Evolutionary conservation across 2,329 filamentous ascomycete species (phyloP).

Genomic region (Colletotrichum abscissum): DNA sequence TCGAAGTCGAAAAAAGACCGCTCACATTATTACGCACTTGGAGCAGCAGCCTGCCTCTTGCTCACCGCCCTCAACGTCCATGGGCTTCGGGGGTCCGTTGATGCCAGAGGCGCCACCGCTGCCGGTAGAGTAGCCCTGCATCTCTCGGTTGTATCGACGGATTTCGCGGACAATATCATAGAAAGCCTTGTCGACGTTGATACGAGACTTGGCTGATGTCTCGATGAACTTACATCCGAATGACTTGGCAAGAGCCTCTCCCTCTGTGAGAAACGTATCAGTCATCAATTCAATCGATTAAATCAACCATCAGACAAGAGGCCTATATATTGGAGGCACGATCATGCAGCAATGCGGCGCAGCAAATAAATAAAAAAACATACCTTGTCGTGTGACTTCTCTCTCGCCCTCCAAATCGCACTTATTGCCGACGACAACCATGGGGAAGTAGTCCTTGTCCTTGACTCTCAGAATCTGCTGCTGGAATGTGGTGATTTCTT

Average conservation of each 20-base stretch:
- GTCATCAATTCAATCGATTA: no score
- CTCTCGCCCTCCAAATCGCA: constrained; percentile 96
- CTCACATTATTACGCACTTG: constrained; percentile 90
- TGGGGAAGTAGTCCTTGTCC: constrained; percentile 99
- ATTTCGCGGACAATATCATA: constrained; percentile 99
- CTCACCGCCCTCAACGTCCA: constrained; percentile 80
- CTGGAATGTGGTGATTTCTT: constrained; percentile 98
- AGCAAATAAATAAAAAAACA: constrained; percentile 44
- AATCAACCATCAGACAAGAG: not conserved
- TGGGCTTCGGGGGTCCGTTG: constrained; percentile 74
- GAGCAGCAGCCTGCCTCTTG: constrained; percentile 82
- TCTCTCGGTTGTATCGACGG: constrained; percentile 97
- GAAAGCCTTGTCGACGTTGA: constrained; percentile 98
- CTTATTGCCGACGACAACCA: constrained; percentile 99
- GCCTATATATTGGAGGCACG: not conserved
- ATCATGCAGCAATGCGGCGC: constrained; percentile 8
- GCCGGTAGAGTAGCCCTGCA: constrained; percentile 85
- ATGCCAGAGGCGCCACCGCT: constrained; percentile 73
- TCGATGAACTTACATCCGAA: constrained; percentile 99
- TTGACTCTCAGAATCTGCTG: constrained; percentile 98
- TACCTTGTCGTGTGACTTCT: constrained; percentile 92
- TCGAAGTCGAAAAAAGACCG: constrained; percentile 7
- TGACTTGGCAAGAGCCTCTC: constrained; percentile 83
- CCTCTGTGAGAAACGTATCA: constrained; percentile 70
- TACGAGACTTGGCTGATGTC: constrained; percentile 97